phyloP scores from a whole-genome alignment of 2,329 filamentous ascomycete species.

The Pseudocercospora fuligena region DNA sequence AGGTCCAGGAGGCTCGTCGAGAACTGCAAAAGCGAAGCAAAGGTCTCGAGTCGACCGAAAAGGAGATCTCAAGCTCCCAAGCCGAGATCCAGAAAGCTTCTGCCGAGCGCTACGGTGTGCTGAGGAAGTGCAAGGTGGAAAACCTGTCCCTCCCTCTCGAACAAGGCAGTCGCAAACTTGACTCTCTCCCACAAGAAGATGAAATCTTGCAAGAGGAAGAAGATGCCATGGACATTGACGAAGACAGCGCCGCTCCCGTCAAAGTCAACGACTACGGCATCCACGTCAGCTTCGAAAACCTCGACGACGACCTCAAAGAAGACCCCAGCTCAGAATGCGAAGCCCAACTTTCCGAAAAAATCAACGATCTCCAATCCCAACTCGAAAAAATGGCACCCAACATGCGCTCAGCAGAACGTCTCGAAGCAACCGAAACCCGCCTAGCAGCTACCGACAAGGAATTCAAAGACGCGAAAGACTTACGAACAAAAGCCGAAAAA shows the following conservation, averaged over 20 bases:
- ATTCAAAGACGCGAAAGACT: conserved; percentile 80
- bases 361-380: conserved; percentile 73
- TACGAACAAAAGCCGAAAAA: conserved; percentile 76
- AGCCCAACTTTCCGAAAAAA: conserved; percentile 75
- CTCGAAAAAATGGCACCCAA: conserved; percentile 96
- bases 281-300: conserved; percentile 78
- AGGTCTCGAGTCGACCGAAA: conserved; percentile 76
- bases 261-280: conserved; percentile 89
- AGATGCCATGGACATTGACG: conserved; percentile 92
- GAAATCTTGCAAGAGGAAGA: conserved; percentile 69
- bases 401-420: conserved; percentile 90
- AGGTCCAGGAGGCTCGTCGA: conserved; percentile 75
- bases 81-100: conserved; percentile 84
- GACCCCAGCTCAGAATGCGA: conserved; percentile 75
- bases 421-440: conserved; percentile 82
- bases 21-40: conserved; percentile 84
- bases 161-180: conserved; percentile 71
- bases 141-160: conserved; percentile 84
- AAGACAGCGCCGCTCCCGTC: conserved; percentile 52
- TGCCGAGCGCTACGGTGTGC: conserved; percentile 78
- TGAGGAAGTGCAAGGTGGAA: conserved; percentile 90
- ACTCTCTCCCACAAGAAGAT: conserved; percentile 86
- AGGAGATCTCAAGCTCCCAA: conserved; percentile 78
- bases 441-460: conserved; percentile 85
- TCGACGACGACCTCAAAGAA: conserved; percentile 81